phyloP scores from a whole-genome alignment of 1,284 basidiomycete species.

The Apiotrichum sp. region DNA sequence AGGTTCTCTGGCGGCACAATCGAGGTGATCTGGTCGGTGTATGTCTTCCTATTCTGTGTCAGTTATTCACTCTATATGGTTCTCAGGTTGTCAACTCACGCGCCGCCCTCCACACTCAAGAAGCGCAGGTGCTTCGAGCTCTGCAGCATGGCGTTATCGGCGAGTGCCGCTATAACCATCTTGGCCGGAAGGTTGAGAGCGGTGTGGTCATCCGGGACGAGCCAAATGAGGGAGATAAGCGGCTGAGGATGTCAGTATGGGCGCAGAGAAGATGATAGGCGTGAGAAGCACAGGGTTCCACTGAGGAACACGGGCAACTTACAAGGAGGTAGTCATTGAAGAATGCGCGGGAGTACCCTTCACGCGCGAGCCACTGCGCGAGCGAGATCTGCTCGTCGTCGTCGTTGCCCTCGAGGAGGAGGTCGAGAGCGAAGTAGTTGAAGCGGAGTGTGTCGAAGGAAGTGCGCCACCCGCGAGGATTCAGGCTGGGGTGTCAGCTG shows the following conservation, averaged over 20 bases:
- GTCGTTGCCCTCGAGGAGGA: slow-evolving; percentile 22
- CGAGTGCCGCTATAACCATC: slow-evolving; percentile 2
- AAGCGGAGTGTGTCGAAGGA: slow-evolving; percentile 72
- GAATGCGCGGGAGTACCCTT: slow-evolving; percentile 65
- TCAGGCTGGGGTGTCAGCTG: slow-evolving; percentile 41
- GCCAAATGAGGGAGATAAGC: slow-evolving; percentile 8
- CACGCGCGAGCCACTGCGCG: slow-evolving; percentile 60
- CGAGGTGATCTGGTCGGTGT: slow-evolving; percentile 61
- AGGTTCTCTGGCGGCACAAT: slow-evolving; percentile 54
- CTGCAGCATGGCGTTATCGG: slow-evolving; percentile 1
- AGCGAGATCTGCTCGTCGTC: slow-evolving; percentile 54
- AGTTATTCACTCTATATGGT: background rate
- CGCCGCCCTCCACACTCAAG: slow-evolving; percentile 69
- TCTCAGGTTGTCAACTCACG: slow-evolving; percentile 23
- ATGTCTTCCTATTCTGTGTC: slow-evolving; percentile 45
- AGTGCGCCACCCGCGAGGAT: slow-evolving; percentile 66
- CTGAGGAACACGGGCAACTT: slow-evolving; percentile 28
- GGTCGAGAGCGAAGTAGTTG: slow-evolving; percentile 58
- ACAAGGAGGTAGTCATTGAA: slow-evolving; percentile 74
- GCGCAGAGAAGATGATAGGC: too few relatives aligned
- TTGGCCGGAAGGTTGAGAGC: slow-evolving; percentile 12
- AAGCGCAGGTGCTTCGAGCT: slow-evolving; percentile 57
- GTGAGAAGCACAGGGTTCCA: too few relatives aligned
- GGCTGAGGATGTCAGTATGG: slow-evolving; percentile 1
- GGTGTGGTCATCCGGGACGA: slow-evolving; percentile 9